phyloP scores from a whole-genome alignment of 768 basidiomycete genomes.

The Rhizopogon salebrosus region DNA sequence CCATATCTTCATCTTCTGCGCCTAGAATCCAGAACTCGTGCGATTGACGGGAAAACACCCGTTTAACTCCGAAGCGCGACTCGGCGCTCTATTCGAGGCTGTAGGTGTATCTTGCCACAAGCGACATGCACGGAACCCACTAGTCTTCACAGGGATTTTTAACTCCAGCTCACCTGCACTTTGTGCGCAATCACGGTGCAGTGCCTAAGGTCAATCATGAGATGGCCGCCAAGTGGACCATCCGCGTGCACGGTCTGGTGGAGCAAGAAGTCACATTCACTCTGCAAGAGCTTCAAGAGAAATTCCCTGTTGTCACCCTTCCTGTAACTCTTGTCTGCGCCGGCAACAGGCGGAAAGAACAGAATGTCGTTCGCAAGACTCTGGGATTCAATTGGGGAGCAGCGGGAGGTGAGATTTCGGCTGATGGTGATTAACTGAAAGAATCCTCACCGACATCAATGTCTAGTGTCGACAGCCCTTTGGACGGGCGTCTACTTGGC shows the following conservation, averaged over 20 bases:
- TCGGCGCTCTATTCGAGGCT: slow-evolving; percentile 37
- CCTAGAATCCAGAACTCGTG: slow-evolving; percentile 34
- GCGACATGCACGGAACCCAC: not conserved
- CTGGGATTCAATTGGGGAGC: slow-evolving; percentile 56
- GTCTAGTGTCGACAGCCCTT: slow-evolving; percentile 43
- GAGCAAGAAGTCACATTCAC: slow-evolving; percentile 32
- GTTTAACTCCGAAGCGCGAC: slow-evolving; percentile 50
- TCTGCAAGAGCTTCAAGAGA: slow-evolving; percentile 37
- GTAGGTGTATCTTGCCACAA: slow-evolving; percentile 14
- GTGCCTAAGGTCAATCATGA: slow-evolving; percentile 43
- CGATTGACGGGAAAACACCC: slow-evolving; percentile 58
- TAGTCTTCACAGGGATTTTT: slow-evolving; percentile 40
- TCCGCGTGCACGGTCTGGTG: slow-evolving; percentile 38
- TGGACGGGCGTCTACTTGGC: slow-evolving; percentile 57
- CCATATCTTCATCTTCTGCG: not conserved
- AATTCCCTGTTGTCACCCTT: slow-evolving; percentile 49
- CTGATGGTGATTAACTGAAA: not conserved
- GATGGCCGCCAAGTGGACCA: slow-evolving; percentile 36
- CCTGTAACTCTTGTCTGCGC: slow-evolving; percentile 62
- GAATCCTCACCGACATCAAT: slow-evolving; percentile 7
- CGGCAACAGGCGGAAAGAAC: slow-evolving; percentile 62
- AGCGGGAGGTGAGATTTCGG: slow-evolving; percentile 29
- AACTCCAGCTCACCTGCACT: slow-evolving; percentile 49
- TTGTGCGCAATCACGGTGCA: slow-evolving; percentile 60
- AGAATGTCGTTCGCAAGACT: slow-evolving; percentile 53